These are phyloP conservation scores for Camellia japonica DNA, from an alignment of 148 eudicot species.

Conservation along the genomic window DNA sequence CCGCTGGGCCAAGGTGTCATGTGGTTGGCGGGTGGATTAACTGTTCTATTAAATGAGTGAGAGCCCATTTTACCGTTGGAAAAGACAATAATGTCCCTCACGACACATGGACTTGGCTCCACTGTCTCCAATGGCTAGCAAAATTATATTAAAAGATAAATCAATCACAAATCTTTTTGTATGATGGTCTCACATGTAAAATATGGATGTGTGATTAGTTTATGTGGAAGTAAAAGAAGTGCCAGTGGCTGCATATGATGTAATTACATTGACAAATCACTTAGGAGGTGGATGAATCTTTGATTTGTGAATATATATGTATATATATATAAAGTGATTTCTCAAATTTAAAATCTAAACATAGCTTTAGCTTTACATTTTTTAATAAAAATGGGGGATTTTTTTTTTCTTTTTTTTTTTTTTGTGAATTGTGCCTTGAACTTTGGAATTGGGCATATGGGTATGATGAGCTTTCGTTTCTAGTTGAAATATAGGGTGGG, in stretches of 20 bases:
- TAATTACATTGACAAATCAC: too few relatives aligned
- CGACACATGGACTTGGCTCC: not conserved
- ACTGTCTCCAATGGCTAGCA: not conserved
- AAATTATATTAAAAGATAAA: too few relatives aligned
- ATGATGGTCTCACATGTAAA: not conserved
- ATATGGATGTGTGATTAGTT: too few relatives aligned
- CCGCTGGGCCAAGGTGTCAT: not conserved
- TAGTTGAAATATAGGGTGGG: not conserved
- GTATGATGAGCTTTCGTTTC: constrained; percentile 4
- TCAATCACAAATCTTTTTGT: not conserved
- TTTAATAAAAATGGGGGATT: not conserved
- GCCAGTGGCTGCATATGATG: too few relatives aligned
- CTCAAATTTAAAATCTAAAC: not conserved
- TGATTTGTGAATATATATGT: too few relatives aligned
- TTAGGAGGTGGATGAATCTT: too few relatives aligned
- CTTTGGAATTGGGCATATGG: constrained; percentile 4
- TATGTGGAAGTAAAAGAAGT: too few relatives aligned
- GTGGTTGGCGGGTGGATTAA: not conserved
- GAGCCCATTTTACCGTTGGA: not conserved
- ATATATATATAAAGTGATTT: too few relatives aligned
- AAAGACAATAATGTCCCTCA: constrained; percentile 8
- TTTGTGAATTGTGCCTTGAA: not conserved
- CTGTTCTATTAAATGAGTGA: not conserved
- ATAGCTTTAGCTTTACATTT: not conserved
- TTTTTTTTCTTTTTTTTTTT: too few relatives aligned